Percentiles rank a stretch among this genome's conserved stretches.
These are phyloP conservation scores for Pseudophaeomoniella oleicola DNA, from an alignment of 2,329 filamentous ascomycete species.

Conservation along the genomic window DNA sequence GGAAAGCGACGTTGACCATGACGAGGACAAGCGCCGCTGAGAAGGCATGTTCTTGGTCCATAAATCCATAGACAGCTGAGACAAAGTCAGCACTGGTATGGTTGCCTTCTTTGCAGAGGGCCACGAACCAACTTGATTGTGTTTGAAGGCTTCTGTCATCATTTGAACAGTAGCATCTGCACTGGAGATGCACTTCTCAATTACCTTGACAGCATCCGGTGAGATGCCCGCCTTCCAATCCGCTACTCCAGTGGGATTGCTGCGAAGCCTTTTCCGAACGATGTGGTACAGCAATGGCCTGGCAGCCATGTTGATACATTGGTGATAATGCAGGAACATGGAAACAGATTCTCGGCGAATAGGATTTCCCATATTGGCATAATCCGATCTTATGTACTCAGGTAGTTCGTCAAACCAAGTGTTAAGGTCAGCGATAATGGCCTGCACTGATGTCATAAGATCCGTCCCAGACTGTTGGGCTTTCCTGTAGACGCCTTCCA, in stretches of 20 bases:
- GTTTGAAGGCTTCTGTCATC: constrained; percentile 33
- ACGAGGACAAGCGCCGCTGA: constrained; percentile 39
- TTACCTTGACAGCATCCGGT: constrained; percentile 33
- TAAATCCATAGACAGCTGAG: constrained; percentile 40
- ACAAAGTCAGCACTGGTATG: not conserved
- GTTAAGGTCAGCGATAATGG: constrained; percentile 34
- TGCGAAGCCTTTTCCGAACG: constrained; percentile 32
- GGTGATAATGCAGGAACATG: constrained; percentile 40
- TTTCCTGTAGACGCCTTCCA: constrained; percentile 34
- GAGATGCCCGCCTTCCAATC: constrained; percentile 35
- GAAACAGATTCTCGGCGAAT: constrained; percentile 37
- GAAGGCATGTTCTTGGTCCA: constrained; percentile 42
- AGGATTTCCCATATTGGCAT: constrained; percentile 23
- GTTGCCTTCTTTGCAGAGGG: too few species aligned
- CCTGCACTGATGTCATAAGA: constrained; percentile 35
- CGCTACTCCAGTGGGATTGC: constrained; percentile 18
- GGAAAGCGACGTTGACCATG: constrained; percentile 40
- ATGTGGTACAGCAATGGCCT: constrained; percentile 40
- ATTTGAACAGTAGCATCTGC: constrained; percentile 34
- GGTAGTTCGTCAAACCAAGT: constrained; percentile 37
- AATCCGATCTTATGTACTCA: constrained; percentile 32
- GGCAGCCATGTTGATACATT: constrained; percentile 43
- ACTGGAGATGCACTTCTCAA: constrained; percentile 38
- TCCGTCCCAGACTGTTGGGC: constrained; percentile 31
- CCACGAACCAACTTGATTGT: constrained; percentile 33